Base-by-base conservation (phyloP, 164 flowering plant genomes). In the Dillenia turbinata region DNA sequence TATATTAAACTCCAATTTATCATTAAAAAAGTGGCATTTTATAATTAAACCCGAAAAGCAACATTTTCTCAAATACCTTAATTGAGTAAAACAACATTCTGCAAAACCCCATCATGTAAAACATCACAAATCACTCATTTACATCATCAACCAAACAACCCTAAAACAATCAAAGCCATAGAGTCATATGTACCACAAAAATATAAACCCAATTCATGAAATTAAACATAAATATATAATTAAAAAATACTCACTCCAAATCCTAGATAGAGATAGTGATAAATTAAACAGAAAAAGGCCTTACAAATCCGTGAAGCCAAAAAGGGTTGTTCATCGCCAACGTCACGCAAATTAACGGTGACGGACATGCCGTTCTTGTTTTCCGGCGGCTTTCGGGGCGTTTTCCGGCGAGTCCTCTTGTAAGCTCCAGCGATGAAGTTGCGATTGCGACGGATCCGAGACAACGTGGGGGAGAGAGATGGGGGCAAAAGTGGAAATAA, bases 301-400 rank as follows among this genome's bases (percentile, higher is more conserved):
- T 69, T 65, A 85, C 90, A 48, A 46, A 10, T 69, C 61, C 65
- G 58, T 50, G 81, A 73, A 68, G 65, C 80, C 9, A 64, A 12
- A 19, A 71, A 68, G 19, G 75, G 56, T 8, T 54, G 77, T 9
- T 70, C 81, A 9, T 69, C 77, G 73, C 50, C 43, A 73, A 62
- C 16, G 60, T 26, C 16, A 75, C 40, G 69, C 52, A 75, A 54
- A 9, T 76, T 66, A 24, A 77, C 54, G 66, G 72, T 44, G 68
- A 71, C 75, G 9, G 92, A 78, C 86, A 85, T 81, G 59, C 66
- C 81, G 47, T 52, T 40, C 33, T 33, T 33, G 19, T 47, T 58
- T 22, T 68, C 73, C 61, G 72, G 62, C 6, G 69, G 71, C 17
- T 56, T 61, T 12, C 45, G 75, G 12, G 73, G 75, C 12, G 61